These are phyloP conservation scores for Xylariomycetidae sp. DNA, from an alignment of 2,329 filamentous ascomycete species.

Conservation along the genomic window DNA sequence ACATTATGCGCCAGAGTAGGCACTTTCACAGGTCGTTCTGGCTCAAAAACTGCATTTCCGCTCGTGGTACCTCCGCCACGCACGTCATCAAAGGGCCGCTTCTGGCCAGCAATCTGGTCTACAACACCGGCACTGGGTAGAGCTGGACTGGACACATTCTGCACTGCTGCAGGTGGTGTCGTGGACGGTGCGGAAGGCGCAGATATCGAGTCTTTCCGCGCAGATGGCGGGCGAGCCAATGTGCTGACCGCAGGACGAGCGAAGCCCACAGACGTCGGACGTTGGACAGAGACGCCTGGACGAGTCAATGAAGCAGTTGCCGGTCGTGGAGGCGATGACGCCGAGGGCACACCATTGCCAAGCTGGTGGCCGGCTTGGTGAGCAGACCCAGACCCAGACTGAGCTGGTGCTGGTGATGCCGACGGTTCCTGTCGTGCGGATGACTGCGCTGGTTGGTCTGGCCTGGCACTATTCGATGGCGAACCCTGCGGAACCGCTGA, in stretches of 20 bases:
- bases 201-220: conserved; percentile 11
- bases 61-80: conserved; percentile 1
- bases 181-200: not conserved
- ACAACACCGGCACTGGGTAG: conserved; percentile 22
- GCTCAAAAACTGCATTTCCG: no score
- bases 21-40: not conserved
- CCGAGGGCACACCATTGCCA: no score
- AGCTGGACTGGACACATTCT: conserved; percentile 16
- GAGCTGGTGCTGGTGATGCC: conserved; percentile 17
- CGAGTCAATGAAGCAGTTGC: conserved; percentile 11
- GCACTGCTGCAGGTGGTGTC: conserved; percentile 5
- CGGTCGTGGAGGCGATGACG: conserved; percentile 5
- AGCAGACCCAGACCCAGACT: conserved; percentile 6
- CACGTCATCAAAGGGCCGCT: conserved; percentile 12
- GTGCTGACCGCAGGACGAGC: conserved; percentile 17
- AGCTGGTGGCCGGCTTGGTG: conserved; percentile 4
- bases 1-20: conserved; percentile 2
- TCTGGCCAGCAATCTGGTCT: conserved; percentile 22
- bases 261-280: conserved; percentile 18
- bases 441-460: conserved; percentile 11
- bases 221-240: conserved; percentile 15
- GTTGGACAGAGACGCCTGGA: conserved; percentile 18
- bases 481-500: conserved; percentile 15
- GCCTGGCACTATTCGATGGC: conserved; percentile 11
- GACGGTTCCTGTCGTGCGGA: conserved; percentile 14